A percentile compares a stretch with the other conserved stretches of the same genome.
phyloP scores from a whole-genome alignment of 352 stramenopile species.

The Globisporangium viniferum region DNA sequence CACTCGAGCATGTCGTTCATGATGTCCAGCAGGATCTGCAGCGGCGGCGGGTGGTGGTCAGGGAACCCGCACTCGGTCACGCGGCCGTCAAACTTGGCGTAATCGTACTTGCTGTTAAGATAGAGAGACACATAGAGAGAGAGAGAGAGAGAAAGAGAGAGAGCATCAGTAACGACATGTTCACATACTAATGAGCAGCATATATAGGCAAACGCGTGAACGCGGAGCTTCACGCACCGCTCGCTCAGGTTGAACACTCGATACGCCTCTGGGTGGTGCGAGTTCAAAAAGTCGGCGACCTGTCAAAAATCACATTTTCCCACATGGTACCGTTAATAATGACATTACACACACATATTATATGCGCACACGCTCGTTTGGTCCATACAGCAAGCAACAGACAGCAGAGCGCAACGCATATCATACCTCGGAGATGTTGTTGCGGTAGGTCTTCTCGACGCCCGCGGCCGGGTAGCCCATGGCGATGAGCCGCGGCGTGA shows the following conservation, averaged over 20 bases:
- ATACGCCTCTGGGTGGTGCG: slow-evolving; percentile 59
- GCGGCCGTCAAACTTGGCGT: slow-evolving; percentile 63
- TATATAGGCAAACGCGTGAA: no score
- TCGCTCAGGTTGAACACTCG: slow-evolving; percentile 86
- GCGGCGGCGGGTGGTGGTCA: slow-evolving; percentile 74
- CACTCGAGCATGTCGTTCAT: slow-evolving; percentile 85
- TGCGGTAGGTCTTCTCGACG: slow-evolving; percentile 85
- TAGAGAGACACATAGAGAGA: background rate
- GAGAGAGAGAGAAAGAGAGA: background rate
- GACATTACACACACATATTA: background rate
- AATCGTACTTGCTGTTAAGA: slow-evolving; percentile 53
- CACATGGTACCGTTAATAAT: background rate
- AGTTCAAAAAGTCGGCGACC: slow-evolving; percentile 67
- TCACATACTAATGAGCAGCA: background rate
- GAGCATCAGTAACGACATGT: background rate
- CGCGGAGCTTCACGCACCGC: slow-evolving; percentile 25
- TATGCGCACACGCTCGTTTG: background rate
- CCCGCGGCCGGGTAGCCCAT: slow-evolving; percentile 81
- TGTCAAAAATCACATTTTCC: slow-evolving; percentile 9
- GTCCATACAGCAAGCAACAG: background rate
- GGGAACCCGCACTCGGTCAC: slow-evolving; percentile 79
- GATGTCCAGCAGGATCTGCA: slow-evolving; percentile 78
- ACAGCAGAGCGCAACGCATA: background rate
- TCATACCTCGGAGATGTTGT: slow-evolving; percentile 74
- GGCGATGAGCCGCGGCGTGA: slow-evolving; percentile 72